phyloP scores from a whole-genome alignment of 805 yeast genomes.

The Nakazawaea pomicola region DNA sequence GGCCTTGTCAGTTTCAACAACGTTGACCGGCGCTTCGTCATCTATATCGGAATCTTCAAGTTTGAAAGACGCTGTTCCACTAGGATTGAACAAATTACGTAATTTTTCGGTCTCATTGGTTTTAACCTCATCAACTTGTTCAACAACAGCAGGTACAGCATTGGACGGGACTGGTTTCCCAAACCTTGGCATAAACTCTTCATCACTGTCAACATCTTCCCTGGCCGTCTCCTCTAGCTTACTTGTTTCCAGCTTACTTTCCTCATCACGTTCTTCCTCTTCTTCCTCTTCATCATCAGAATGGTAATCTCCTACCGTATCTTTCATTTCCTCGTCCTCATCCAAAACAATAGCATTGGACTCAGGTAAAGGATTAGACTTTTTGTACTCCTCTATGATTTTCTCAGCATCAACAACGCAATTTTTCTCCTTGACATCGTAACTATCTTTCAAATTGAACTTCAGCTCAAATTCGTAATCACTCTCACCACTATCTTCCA shows the following conservation, averaged over 20 bases:
- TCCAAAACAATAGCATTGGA: conserved; percentile 21
- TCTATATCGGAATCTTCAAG: conserved; percentile 12
- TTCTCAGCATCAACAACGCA: conserved; percentile 1
- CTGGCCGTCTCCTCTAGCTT: conserved; percentile 13
- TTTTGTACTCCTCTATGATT: conserved; percentile 25
- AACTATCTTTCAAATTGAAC: conserved; percentile 23
- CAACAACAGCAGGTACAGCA: too few relatives aligned
- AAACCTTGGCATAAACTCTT: conserved; percentile 33
- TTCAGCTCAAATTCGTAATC: conserved; percentile 43
- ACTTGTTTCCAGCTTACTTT: too few relatives aligned
- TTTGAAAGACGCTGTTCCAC: conserved; percentile 18
- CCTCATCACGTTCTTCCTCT: conserved; percentile 23
- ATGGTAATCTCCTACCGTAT: conserved; percentile 9
- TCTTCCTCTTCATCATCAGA: conserved; percentile 16
- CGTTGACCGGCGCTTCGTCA: conserved; percentile 11
- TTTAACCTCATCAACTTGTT: background rate
- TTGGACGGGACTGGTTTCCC: conserved; percentile 18
- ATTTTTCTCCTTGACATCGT: conserved; percentile 29
- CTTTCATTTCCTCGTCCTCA: conserved; percentile 18
- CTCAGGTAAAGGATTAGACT: conserved; percentile 19
- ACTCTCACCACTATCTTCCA: conserved; percentile 25
- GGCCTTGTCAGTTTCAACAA: conserved; percentile 30
- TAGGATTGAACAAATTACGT: conserved; percentile 31
- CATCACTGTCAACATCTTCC: conserved; percentile 15
- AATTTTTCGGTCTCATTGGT: conserved; percentile 30